Evolutionary conservation across 495 filamentous ascomycete species (phyloP), one percentile per base, ranked within the genome.

Genomic region (Elaphomyces granulatus): DNA sequence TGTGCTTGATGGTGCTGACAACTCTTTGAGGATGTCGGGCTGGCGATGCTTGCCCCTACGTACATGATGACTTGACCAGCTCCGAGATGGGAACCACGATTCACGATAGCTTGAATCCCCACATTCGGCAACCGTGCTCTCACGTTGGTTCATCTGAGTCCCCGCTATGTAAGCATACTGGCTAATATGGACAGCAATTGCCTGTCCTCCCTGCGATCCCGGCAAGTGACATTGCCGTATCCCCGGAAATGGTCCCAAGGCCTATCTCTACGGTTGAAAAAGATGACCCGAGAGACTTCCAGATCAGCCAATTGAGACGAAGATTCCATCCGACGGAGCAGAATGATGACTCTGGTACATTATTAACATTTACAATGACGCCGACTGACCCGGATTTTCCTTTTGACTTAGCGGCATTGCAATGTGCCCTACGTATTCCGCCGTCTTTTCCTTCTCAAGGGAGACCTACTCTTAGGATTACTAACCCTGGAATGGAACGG

Each of bases 321-420:
- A 74, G 86, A 9, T 92, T 75, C 52, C 69, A 64, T 33, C 78
- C 81, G 20, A 63, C 66, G 15, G 74, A 83, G 49, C 62, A 58
- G 12, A 60, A 57, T 8, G 56, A 71, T 39, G 55, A 67, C 23
- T 61, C 68, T 37, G 73, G 69, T 9, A 74, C 68, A 4, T 67
- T 68, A 10, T 55, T 87, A 15, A 54, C 60, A 0, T 83, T 93
- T 54, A 65, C 62, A 15, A 46, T 94, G 40, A 58, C 55, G 10
- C 87, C 87, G 3, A 87, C 83, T n/a, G 87, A 92, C 51, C 84
- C 84, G 0, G 84, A 92, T 51, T 88, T 88, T 44, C 78, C 84
- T 3, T 92, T 82, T 44, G 81, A 87, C 15, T 60, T 92, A 44
- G 71, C 78, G 8, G 64, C 65, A 15, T 60, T 92, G n/a, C 64